Evolutionary conservation across 1,284 basidiomycete species (phyloP).

Genomic region (Leccinum holopus): DNA sequence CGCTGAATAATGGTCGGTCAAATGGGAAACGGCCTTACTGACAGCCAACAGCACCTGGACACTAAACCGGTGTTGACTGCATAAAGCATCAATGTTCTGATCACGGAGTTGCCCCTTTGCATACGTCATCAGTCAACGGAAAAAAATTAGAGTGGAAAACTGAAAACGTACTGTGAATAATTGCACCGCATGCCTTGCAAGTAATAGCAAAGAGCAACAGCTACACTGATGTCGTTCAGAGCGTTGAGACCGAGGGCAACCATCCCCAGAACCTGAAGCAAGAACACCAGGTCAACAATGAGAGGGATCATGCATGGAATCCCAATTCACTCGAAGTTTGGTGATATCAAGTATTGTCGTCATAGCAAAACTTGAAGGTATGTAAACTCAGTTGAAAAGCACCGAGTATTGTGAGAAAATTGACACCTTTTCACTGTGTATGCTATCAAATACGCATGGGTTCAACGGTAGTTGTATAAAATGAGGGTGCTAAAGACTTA

Average conservation of each 20-base stretch:
- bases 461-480: background rate
- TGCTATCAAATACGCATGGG: constrained; percentile 24
- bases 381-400: constrained; percentile 23
- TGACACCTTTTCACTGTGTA: constrained; percentile 50
- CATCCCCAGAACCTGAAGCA: constrained; percentile 40
- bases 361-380: constrained; percentile 17
- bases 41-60: constrained; percentile 46
- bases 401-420: constrained; percentile 9
- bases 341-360: constrained; percentile 10
- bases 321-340: constrained; percentile 20
- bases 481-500: constrained; percentile 12
- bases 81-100: constrained; percentile 52
- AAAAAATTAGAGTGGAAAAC: background rate
- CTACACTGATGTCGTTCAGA: constrained; percentile 48
- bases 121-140: background rate
- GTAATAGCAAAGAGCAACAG: constrained; percentile 51
- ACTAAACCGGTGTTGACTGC: constrained; percentile 53
- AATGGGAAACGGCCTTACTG: background rate
- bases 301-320: background rate
- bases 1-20: constrained; percentile 37
- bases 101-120: constrained; percentile 56
- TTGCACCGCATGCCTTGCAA: constrained; percentile 47
- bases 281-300: background rate
- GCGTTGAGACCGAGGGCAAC: constrained; percentile 45
- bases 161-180: constrained; percentile 33